Base-by-base conservation (phyloP, 2,329 filamentous ascomycete genomes). In the Apiospora sp. region DNA sequence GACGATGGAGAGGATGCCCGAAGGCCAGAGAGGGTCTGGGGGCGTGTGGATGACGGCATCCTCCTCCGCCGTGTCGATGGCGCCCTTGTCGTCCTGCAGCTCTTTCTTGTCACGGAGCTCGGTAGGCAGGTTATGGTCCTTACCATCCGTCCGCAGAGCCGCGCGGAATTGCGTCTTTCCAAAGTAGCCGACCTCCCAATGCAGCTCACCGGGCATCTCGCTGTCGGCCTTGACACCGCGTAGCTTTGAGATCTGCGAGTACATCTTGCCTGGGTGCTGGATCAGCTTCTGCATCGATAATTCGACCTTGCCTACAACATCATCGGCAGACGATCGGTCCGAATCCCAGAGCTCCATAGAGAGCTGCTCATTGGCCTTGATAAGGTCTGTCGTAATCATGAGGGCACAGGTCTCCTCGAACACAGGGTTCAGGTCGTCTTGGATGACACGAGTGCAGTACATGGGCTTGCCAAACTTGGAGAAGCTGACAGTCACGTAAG, bases 381-480 rank as follows among this genome's bases (percentile, higher is more conserved):
- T 94, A 71, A 98, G 87, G 75, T 98, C 95, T 0, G 94, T 89
- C 0, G 94, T 98, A 7, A 99, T 94, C 22, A 98, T 86, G 24
- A 98, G 87, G 1, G 94, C 95, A 61, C 94, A 92, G 1, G 91
- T 93, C 83, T 98, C 96, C 78, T 96, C 93, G 86, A 97, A 98
- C 5, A 98, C 88, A 0, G 96, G 96, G 79, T 98, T 97, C 71
- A 98, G 88, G 76, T 98, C 93, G 79, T 98, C 96, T 70, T 96
- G 94, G 75, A 98, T 98, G 70, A 98, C 95, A 68, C 96, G 92
- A 1, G 96, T 98, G 82, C 95, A 98, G 83, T 98, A 98, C 90
- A 98, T 97, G 1, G 96, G 96, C 84, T 99, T 99, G 72, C 93
- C 94, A 77, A 98, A 98, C 82, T 98, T 98, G 78, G 94, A 97